Conservation (phyloP, 805 yeast species). For the Pichia pseudocactophila region DNA sequence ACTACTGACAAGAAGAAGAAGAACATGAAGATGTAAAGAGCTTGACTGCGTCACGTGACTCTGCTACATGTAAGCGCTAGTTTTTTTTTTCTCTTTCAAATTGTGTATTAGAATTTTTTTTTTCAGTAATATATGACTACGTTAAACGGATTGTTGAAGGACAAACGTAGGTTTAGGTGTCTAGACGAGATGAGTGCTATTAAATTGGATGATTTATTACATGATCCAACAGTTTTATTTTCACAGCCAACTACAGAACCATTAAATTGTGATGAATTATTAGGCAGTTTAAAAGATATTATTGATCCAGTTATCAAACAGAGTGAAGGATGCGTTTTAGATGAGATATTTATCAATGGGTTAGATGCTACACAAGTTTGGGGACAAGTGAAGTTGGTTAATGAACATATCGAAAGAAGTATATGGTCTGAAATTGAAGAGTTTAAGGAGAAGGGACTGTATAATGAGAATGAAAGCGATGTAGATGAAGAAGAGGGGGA, state of each 20-base stretch:
- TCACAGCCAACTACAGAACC: background rate
- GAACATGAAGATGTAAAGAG: background rate
- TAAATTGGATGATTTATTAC: constrained; percentile 4
- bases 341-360: constrained; percentile 77
- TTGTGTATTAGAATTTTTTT: background rate
- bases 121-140: background rate
- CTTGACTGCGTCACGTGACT: background rate
- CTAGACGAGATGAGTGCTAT: background rate
- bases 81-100: too few species aligned
- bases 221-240: constrained; percentile 10
- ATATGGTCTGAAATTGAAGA: constrained; percentile 48
- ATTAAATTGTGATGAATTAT: constrained; percentile 8
- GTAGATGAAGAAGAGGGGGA: constrained; percentile 23
- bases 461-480: constrained; percentile 5
- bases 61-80: too few species aligned
- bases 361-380: constrained; percentile 85
- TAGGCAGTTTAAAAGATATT: constrained; percentile 10
- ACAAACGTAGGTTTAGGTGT: background rate
- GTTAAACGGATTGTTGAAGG: background rate
- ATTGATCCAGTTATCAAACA: constrained; percentile 19
- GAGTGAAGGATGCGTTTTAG: constrained; percentile 53
- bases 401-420: constrained; percentile 67
- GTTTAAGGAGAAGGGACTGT: constrained; percentile 30
- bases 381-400: constrained; percentile 83
- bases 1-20: constrained; percentile 6